Evolutionary conservation across 768 basidiomycete species (phyloP), one percentile per base, ranked within the genome.

Genomic region (Daedaleopsis sinensis): DNA sequence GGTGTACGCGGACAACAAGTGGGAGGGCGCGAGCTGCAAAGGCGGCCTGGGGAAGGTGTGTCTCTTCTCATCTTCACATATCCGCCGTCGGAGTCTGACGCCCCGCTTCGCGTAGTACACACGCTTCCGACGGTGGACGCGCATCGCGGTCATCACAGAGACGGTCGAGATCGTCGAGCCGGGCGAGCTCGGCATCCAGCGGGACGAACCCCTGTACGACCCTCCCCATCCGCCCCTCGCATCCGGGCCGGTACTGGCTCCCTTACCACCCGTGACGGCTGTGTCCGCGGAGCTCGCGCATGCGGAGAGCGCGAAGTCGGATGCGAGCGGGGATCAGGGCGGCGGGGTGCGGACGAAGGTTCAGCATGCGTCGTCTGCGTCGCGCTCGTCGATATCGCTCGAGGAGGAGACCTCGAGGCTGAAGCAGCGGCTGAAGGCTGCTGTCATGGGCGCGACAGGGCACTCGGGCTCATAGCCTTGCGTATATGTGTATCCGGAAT

Each of bases 1-100:
- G 95, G 83, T 94, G 7, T 97, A 94, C 68, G 90, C 88, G 2
- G 95, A 96, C 67, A 98, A 98, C 73, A 96, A 97, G 72, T 98
- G 95, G 95, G 94, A 97, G 70, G 82, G 78, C 19, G 79, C 83
- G 48, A 87, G 85, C 56, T 78, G 79, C 57, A 90, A 88, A 66
- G 92, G 93, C 51, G 93, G 93, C 7, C 84, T 96, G 77, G 91
- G 94, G 72, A 95, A 95, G 79, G 88, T 88, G 44, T 46, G 76
- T 67, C 9, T 55, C 18, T 35, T 6, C 13, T 6, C 5, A 13
- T 37, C 36, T 53, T 32, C 23, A 52, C 38, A 47, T 58, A 27
- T 48, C 54, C 15, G 43, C 53, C 12, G n/a, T 6, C 23, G 18
- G 35, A 52, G 23, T 62, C 27, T 46, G 24, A 9, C 5, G 15